Evolutionary conservation across 1,284 basidiomycete genomes (phyloP), one percentile per base, ranked within the genome.

Genomic region (Agaricales sp.): DNA sequence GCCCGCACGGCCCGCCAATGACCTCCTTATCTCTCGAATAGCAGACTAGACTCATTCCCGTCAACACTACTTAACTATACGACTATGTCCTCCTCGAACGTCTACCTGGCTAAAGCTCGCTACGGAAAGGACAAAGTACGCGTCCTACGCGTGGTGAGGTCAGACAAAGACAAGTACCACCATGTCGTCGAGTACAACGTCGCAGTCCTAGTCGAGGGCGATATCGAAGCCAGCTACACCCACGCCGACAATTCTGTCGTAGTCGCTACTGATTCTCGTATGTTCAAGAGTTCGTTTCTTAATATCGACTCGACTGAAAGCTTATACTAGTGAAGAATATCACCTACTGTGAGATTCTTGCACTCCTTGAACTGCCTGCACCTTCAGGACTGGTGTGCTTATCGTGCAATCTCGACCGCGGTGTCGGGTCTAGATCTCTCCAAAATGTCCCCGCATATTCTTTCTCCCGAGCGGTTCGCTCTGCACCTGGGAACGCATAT

Each of bases 91-190:
- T n/a, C n/a, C n/a, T n/a, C n/a, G n/a, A n/a, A n/a, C n/a, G n/a
- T n/a, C n/a, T n/a, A n/a, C 39, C 39, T 81, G 49, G 59, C 69
- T 2, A 59, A 66, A 38, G 82, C 87, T 1, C 77, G 79, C 21
- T 91, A 92, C 59, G 92, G 92, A 24, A 95, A 95, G 67, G 85
- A 90, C 67, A 84, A 87, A 58, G 78, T 96, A 23, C 77, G 89
- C 30, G 83, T 95, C 38, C 77, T 89, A 54, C 80, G 92, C 35
- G 74, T 94, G 51, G 89, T 93, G n/a, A 75, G 90, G 14, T 79
- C 84, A 53, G 73, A 75, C 71, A 20, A 41, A 8, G 39, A 41
- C 18, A 41, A 41, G 39, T 16, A 41, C 19, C 88, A 85, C 59
- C 73, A 78, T 46, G 67, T 92, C 13, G 88, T 85, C 41, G 90